phyloP scores from a whole-genome alignment of 2,329 filamentous ascomycete species.

The Aspergillus pseudonomiae region DNA sequence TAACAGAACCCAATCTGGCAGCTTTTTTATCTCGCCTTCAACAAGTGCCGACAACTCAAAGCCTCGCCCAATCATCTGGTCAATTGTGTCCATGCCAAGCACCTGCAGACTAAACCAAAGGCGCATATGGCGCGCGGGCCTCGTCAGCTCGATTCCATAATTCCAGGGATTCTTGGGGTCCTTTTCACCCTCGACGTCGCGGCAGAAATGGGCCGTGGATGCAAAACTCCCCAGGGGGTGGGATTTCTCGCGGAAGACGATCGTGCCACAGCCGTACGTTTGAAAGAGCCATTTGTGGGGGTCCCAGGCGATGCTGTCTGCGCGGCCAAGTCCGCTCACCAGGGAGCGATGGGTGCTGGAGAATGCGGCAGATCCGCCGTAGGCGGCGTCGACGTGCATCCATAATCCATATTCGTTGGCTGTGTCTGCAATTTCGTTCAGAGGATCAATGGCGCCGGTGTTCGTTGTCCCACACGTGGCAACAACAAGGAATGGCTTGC shows the following conservation, averaged over 20 bases:
- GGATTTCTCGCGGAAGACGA: conserved; percentile 20
- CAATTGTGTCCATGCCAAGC: conserved; percentile 19
- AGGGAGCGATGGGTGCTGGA: conserved; percentile 13
- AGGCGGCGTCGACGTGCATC: conserved; percentile 28
- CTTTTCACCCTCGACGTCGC: conserved; percentile 15
- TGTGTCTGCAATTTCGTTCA: conserved; percentile 17
- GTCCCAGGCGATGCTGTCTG: conserved; percentile 30
- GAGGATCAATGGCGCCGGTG: conserved; percentile 24
- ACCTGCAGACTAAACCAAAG: conserved; percentile 26
- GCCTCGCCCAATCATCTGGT: conserved; percentile 21
- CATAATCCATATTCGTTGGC: conserved; percentile 16
- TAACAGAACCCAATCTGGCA: conserved; percentile 12
- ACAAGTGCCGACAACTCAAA: conserved; percentile 3
- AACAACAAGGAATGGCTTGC: conserved; percentile 19
- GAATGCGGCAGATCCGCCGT: conserved; percentile 22
- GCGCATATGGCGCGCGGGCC: conserved; percentile 23
- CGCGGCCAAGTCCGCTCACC: conserved; percentile 17
- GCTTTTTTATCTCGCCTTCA: conserved; percentile 7
- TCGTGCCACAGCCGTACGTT: conserved; percentile 27
- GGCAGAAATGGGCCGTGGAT: conserved; percentile 13
- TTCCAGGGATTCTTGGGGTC: conserved; percentile 23
- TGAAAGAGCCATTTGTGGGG: conserved; percentile 31
- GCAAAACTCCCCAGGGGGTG: conserved; percentile 20
- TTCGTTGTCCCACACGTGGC: conserved; percentile 23
- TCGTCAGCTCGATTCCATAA: conserved; percentile 23